phyloP scores from a whole-genome alignment of 768 basidiomycete genomes.

The Kwoniella botswanensis region DNA sequence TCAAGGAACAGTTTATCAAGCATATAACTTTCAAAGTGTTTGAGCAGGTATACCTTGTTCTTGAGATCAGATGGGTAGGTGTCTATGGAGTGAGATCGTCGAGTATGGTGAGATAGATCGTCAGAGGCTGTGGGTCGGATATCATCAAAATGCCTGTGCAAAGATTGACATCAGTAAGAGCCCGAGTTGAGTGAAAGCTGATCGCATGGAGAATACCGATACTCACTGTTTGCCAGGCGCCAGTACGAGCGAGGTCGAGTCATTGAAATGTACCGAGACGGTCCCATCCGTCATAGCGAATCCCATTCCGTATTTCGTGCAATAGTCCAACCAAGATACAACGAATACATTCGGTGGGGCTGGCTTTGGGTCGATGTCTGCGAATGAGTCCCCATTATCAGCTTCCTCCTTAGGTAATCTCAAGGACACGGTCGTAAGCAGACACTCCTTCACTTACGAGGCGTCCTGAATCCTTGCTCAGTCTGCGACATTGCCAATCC shows the following conservation, averaged over 20 bases:
- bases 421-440: too few relatives aligned
- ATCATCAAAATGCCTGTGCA: conserved; percentile 85
- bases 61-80: conserved; percentile 76
- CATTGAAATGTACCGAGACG: conserved; percentile 95
- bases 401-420: neutral
- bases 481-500: conserved; percentile 30
- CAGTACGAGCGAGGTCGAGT: conserved; percentile 83
- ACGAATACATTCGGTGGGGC: conserved; percentile 78
- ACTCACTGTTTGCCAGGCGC: conserved; percentile 85
- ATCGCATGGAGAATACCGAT: neutral
- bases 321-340: conserved; percentile 98
- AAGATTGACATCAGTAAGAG: neutral
- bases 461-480: conserved; percentile 28
- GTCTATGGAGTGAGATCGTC: conserved; percentile 62
- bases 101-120: conserved; percentile 26
- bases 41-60: conserved; percentile 87
- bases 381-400: neutral
- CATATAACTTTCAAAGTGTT: conserved; percentile 94
- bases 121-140: conserved; percentile 64
- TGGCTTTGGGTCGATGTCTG: conserved; percentile 19
- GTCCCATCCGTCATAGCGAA: conserved; percentile 95
- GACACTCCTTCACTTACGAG: conserved; percentile 30
- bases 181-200: too few relatives aligned
- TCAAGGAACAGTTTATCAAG: conserved; percentile 85
- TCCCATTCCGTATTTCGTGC: conserved; percentile 99